Evolutionary conservation across 2,329 filamentous ascomycete genomes (phyloP).

Genomic region (Colletotrichum lindemuthianum): DNA sequence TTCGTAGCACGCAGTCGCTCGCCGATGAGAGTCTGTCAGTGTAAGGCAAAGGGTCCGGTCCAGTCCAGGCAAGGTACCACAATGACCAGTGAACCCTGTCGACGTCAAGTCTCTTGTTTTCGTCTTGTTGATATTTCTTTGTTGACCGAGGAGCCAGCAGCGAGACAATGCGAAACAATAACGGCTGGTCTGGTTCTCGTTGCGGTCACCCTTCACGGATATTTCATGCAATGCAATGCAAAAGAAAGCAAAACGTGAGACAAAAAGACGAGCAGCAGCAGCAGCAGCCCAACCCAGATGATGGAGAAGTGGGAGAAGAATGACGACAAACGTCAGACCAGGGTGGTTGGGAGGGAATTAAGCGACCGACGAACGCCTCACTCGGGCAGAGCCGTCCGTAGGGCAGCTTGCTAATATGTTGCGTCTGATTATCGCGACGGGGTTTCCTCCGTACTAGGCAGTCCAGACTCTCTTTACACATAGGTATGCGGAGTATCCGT

Average conservation of each 20-base stretch:
- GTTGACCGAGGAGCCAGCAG: slow-evolving; percentile 25
- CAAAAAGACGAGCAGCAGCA: slow-evolving; percentile 5
- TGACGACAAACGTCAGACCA: slow-evolving; percentile 31
- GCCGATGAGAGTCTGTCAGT: background rate
- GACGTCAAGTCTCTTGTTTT: background rate
- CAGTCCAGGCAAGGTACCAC: slow-evolving; percentile 3
- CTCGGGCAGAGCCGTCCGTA: background rate
- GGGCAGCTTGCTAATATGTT: too few relatives aligned
- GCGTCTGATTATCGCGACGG: too few relatives aligned
- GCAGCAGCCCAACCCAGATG: background rate
- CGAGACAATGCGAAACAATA: slow-evolving; percentile 12
- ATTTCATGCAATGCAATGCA: background rate
- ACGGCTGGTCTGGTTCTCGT: background rate
- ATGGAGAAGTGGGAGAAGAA: slow-evolving; percentile 26
- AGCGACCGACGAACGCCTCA: slow-evolving; percentile 30
- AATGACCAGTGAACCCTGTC: slow-evolving; percentile 17
- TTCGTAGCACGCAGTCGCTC: too few relatives aligned
- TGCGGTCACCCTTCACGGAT: slow-evolving; percentile 13
- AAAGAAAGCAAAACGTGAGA: background rate
- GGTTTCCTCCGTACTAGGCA: too few relatives aligned
- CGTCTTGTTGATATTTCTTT: slow-evolving; percentile 21
- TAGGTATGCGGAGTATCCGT: too few relatives aligned
- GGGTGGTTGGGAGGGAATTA: slow-evolving; percentile 21
- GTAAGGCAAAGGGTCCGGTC: slow-evolving; percentile 18
- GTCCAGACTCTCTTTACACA: too few relatives aligned